Evolutionary conservation across 139 green algal genomes (phyloP), one percentile per base, ranked within the genome.

Genomic region (Micractinium sp.): DNA sequence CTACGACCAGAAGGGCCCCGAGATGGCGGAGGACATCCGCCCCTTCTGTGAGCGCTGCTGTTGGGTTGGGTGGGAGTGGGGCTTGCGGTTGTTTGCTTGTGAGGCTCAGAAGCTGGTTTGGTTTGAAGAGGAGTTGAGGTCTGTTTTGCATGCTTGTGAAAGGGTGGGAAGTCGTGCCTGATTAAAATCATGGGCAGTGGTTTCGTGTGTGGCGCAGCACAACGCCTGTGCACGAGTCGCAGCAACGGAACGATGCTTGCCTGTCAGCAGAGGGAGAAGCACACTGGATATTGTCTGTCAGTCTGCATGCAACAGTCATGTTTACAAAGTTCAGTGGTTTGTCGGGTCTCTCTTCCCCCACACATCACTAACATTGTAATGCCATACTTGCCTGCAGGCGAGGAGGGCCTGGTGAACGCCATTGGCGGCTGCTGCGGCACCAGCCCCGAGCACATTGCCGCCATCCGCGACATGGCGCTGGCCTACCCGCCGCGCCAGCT

Each of bases 351-450:
- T 23, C 3, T 13, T 2, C 69, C 25, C 36, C 3, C 25, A 36
- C 69, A 76, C 69, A 3, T 18, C 27, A 2, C 69, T 20, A 4
- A 5, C 47, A 16, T 9, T 56, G 47, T 56, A 9, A 9, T 9
- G 47, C 39, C 14, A 13, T 41, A 5, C 29, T 61, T 3, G 33
- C 95, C 4, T 81, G 60, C 86, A 90, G 86, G 94, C 74, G 96
- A 98, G 86, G 93, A 95, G 74, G 87, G 92, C 36, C 92, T 99
- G 81, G 93, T 99, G 23, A 99, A 99, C 91, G 95, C 94, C 67
- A 95, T 99, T 25, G 98, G 98, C 47, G 98, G 98, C 81, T 99
- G 98, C 96, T 99, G 98, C 91, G 98, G 98, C 84, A 97, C 93
- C 19, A 95, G 93, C 12, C 95, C 95, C 22, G 96, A 98, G 91